Conservation (phyloP, 768 basidiomycete species). For the Leccinum imitatum region DNA sequence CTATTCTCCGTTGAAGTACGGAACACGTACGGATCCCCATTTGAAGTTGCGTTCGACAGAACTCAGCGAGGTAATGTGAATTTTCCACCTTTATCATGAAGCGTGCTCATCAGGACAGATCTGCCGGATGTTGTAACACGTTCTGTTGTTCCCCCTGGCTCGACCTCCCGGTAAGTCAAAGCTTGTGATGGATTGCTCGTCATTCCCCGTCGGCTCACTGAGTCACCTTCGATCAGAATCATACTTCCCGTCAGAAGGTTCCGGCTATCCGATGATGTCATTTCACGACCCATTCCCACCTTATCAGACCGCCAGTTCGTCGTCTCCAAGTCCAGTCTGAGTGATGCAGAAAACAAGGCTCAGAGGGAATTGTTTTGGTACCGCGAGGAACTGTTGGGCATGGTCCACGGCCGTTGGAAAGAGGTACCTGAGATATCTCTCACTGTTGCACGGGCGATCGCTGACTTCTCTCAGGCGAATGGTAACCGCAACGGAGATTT, state of each 20-base stretch:
- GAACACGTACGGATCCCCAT: constrained; percentile 89
- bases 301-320: constrained; percentile 91
- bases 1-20: constrained; percentile 87
- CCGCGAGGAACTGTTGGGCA: constrained; percentile 78
- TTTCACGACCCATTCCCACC: constrained; percentile 75
- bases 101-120: constrained; percentile 33
- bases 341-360: constrained; percentile 53
- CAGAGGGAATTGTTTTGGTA: constrained; percentile 95
- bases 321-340: constrained; percentile 68
- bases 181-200: not conserved
- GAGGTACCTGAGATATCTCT: constrained; percentile 52
- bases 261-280: constrained; percentile 52
- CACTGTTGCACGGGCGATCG: not conserved
- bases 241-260: constrained; percentile 74
- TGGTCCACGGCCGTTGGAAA: constrained; percentile 72
- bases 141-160: constrained; percentile 81
- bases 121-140: constrained; percentile 41
- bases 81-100: not conserved
- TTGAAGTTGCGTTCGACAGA: constrained; percentile 80
- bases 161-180: constrained; percentile 66
- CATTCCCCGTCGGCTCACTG: constrained; percentile 7
- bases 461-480: constrained; percentile 54
- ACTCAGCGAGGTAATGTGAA: constrained; percentile 54
- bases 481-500: constrained; percentile 76
- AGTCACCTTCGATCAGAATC: constrained; percentile 41